These are phyloP conservation scores for Wickerhamomyces chambardii DNA, from an alignment of 805 yeast species.

Conservation along the genomic window DNA sequence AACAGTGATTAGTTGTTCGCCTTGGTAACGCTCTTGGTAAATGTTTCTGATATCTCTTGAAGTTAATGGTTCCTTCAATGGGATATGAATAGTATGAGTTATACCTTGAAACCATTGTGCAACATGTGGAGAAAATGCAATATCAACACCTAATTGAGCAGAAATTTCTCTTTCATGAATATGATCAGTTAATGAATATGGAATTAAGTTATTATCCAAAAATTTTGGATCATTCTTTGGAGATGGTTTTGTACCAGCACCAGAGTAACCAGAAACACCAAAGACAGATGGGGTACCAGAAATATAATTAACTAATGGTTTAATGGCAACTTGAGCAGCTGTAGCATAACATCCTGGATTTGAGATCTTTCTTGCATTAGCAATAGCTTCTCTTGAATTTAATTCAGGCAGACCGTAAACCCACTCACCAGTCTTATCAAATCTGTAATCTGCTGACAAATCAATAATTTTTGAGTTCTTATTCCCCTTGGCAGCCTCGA, in stretches of 20 bases:
- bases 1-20: constrained; percentile 77
- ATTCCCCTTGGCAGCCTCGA: constrained; percentile 45
- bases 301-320: constrained; percentile 69
- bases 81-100: constrained; percentile 84
- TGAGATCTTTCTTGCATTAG: constrained; percentile 71
- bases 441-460: constrained; percentile 92
- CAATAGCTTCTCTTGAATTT: constrained; percentile 55
- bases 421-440: constrained; percentile 87
- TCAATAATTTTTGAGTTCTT: constrained; percentile 82
- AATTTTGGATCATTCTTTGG: constrained; percentile 83
- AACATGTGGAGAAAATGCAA: constrained; percentile 94
- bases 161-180: constrained; percentile 95
- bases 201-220: constrained; percentile 77
- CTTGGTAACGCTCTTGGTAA: constrained; percentile 81
- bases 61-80: constrained; percentile 62
- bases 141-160: constrained; percentile 61
- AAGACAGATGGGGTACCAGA: constrained; percentile 76
- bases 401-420: constrained; percentile 93
- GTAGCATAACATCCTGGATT: constrained; percentile 99
- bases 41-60: constrained; percentile 77
- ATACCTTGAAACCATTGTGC: constrained; percentile 99
- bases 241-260: constrained; percentile 98
- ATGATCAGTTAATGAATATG: constrained; percentile 94
- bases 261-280: constrained; percentile 97
- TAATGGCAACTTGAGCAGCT: constrained; percentile 88